Percentiles rank a stretch among this genome's conserved stretches.
Evolutionary conservation across 1,139 yeast genomes (phyloP).

Genomic region (Candida sanyaensis): DNA sequence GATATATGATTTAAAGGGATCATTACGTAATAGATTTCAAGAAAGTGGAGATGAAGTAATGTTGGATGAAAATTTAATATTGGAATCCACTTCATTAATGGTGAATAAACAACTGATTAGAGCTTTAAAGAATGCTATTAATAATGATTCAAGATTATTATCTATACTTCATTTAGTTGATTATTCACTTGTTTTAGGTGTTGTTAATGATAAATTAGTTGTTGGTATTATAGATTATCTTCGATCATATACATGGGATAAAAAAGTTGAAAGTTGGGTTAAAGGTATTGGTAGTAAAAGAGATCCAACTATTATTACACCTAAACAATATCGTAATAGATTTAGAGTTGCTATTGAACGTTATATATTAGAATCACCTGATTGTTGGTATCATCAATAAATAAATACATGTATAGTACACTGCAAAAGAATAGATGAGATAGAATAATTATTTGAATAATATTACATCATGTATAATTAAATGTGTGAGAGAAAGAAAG

Average conservation of each 20-base stretch:
- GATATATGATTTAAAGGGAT: conserved; percentile 94
- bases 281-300: conserved; percentile 77
- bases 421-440: too few species aligned
- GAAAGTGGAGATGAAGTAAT: conserved; percentile 97
- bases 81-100: too few species aligned
- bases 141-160: too few species aligned
- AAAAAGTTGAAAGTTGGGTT: conserved; percentile 97
- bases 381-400: conserved; percentile 66
- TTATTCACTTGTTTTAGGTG: conserved; percentile 54
- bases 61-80: conserved; percentile 93
- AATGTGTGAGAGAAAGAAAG: too few species aligned
- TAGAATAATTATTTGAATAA: too few species aligned
- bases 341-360: conserved; percentile 98
- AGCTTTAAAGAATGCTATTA: conserved; percentile 21
- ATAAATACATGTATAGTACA: too few species aligned
- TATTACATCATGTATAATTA: too few species aligned
- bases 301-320: conserved; percentile 96
- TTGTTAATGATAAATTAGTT: conserved; percentile 67
- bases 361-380: conserved; percentile 92
- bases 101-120: conserved; percentile 89
- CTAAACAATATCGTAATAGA: conserved; percentile 89
- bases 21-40: conserved; percentile 95
- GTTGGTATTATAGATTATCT: conserved; percentile 97
- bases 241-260: conserved; percentile 98
- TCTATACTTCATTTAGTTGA: too few species aligned